These are phyloP conservation scores for Coelastrella sp. DNA, from an alignment of 139 green algal species.

Conservation along the genomic window DNA sequence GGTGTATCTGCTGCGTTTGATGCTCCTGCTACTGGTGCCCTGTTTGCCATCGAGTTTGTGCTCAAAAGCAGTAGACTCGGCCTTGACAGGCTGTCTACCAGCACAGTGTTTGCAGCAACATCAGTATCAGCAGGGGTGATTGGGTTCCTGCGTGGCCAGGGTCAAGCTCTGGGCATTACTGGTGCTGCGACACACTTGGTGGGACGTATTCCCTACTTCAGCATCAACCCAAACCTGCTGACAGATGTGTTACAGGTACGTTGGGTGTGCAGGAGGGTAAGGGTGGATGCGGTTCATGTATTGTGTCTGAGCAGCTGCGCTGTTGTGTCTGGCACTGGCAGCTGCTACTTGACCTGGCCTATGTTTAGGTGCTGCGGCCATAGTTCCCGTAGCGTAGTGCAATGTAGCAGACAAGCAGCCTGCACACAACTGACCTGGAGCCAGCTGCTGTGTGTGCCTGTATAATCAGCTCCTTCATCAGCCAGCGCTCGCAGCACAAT, in stretches of 20 bases:
- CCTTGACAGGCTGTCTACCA: constrained; percentile 67
- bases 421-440: no score
- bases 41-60: constrained; percentile 96
- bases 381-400: no score
- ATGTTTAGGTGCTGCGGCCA: no score
- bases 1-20: constrained; percentile 96
- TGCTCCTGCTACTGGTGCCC: constrained; percentile 91
- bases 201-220: constrained; percentile 76
- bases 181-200: constrained; percentile 69
- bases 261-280: not conserved
- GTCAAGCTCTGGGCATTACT: constrained; percentile 60
- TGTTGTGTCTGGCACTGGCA: no score
- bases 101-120: constrained; percentile 61
- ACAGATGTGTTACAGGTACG: constrained; percentile 65
- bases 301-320: not conserved
- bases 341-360: no score
- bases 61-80: constrained; percentile 70
- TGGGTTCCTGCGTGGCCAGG: constrained; percentile 61
- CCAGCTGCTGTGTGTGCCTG: no score
- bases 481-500: no score
- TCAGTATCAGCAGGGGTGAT: constrained; percentile 60
- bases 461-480: no score
- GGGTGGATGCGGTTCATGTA: not conserved
- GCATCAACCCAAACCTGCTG: constrained; percentile 69
- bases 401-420: no score